Percentiles rank a stretch among this genome's conserved stretches.
Evolutionary conservation across 2,329 filamentous ascomycete species (phyloP).

Genomic region (Sarocladium strictum): DNA sequence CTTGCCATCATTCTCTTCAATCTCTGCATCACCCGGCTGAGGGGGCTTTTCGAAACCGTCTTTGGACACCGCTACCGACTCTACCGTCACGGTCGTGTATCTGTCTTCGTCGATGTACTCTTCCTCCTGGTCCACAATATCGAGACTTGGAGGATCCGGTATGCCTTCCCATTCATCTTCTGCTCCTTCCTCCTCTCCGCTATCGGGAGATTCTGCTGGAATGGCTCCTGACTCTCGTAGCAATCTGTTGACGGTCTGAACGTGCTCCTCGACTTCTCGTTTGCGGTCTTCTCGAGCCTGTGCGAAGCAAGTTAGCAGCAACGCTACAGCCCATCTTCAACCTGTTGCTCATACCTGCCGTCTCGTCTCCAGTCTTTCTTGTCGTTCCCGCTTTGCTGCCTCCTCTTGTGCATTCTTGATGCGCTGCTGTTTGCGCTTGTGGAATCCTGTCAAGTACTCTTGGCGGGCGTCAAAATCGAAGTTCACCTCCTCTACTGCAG

Average conservation of each 20-base stretch:
- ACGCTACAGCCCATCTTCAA: neutral
- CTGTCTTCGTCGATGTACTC: slow-evolving; percentile 96
- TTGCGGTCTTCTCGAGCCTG: slow-evolving; percentile 81
- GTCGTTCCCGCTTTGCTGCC: slow-evolving; percentile 67
- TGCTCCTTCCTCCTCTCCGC: slow-evolving; percentile 30
- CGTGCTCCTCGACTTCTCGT: slow-evolving; percentile 74
- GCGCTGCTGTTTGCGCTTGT: slow-evolving; percentile 86
- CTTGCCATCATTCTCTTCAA: slow-evolving; percentile 21
- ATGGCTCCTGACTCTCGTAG: slow-evolving; percentile 53
- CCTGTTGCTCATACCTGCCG: slow-evolving; percentile 56
- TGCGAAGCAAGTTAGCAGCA: neutral
- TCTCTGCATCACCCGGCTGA: slow-evolving; percentile 30
- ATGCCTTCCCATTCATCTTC: slow-evolving; percentile 61
- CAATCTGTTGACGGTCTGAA: slow-evolving; percentile 67
- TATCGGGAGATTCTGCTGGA: slow-evolving; percentile 29
- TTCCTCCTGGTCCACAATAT: slow-evolving; percentile 71
- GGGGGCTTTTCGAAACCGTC: slow-evolving; percentile 60
- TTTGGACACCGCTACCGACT: slow-evolving; percentile 74
- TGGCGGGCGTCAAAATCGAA: slow-evolving; percentile 77
- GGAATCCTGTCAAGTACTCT: slow-evolving; percentile 92
- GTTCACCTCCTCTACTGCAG: slow-evolving; percentile 68
- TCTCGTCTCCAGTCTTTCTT: slow-evolving; percentile 68
- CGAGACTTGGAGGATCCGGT: slow-evolving; percentile 39
- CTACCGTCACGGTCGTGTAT: slow-evolving; percentile 91
- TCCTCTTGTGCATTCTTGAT: slow-evolving; percentile 80